A percentile compares a stretch with the other conserved stretches of the same genome.
Evolutionary conservation across 2,329 filamentous ascomycete species (phyloP).

Genomic region (Beauveria medogensis): DNA sequence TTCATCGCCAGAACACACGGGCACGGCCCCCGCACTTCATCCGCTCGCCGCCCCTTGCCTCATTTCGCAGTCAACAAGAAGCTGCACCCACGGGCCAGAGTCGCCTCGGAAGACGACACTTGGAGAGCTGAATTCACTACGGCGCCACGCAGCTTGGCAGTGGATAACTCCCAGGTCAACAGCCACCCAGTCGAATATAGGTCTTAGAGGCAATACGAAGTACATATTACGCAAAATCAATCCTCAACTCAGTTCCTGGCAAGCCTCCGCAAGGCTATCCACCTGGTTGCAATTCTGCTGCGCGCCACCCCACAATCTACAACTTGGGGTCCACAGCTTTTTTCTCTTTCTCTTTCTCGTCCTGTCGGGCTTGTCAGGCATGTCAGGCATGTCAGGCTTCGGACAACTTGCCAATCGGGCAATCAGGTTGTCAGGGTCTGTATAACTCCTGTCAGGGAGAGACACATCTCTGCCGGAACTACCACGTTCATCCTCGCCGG

Average conservation of each 20-base stretch:
- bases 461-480: background rate
- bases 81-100: background rate
- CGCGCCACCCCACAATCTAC: conserved; percentile 12
- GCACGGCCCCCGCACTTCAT: background rate
- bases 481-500: too few relatives aligned
- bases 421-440: background rate
- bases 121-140: background rate
- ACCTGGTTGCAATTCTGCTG: conserved; percentile 3
- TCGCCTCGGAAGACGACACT: background rate
- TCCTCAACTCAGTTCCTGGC: background rate
- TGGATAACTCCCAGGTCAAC: background rate
- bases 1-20: background rate
- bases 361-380: too few relatives aligned
- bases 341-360: background rate
- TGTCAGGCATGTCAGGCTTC: too few relatives aligned
- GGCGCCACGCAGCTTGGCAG: background rate
- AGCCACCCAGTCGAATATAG: background rate
- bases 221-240: background rate
- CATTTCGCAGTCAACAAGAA: background rate
- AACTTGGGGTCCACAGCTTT: background rate
- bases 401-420: too few relatives aligned
- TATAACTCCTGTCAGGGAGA: background rate
- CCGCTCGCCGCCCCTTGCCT: background rate
- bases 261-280: background rate
- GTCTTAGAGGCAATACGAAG: background rate